Conservation (phyloP, 2,329 filamentous ascomycete species). For the Fusarium lyarnte region DNA sequence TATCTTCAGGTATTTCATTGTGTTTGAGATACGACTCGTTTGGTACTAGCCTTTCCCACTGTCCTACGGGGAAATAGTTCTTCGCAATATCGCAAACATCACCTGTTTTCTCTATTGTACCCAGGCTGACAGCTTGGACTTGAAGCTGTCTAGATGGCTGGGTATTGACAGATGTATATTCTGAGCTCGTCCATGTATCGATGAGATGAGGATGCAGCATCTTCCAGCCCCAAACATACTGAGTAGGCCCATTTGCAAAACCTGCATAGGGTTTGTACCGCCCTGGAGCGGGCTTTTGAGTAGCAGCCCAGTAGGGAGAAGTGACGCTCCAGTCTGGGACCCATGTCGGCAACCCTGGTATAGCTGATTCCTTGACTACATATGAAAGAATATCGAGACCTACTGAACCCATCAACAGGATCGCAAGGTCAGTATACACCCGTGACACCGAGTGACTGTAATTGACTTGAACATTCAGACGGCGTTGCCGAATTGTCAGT, state of each 20-base stretch:
- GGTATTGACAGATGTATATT: accelerated
- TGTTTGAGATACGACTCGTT: not conserved
- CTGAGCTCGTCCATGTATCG: not conserved
- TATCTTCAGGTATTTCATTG: accelerated
- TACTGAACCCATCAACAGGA: not conserved
- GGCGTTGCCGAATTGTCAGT: not conserved
- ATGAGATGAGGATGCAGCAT: not conserved
- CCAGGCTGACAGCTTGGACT: not conserved
- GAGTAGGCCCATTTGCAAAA: not conserved
- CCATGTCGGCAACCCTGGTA: not conserved
- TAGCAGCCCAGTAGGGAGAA: not conserved
- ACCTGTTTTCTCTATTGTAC: not conserved
- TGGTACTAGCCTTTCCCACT: not conserved
- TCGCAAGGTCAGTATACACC: not conserved
- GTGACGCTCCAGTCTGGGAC: not conserved
- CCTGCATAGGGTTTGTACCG: not conserved
- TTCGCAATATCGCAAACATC: not conserved
- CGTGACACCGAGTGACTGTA: not conserved
- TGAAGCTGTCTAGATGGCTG: not conserved
- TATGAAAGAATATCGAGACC: not conserved
- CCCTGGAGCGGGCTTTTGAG: not conserved
- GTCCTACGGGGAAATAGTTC: not conserved
- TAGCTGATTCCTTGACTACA: not conserved
- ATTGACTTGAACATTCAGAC: not conserved
- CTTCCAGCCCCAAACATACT: not conserved